These are phyloP conservation scores for Sambucus nigra DNA, from an alignment of 129 eudicot species.

Conservation along the genomic window DNA sequence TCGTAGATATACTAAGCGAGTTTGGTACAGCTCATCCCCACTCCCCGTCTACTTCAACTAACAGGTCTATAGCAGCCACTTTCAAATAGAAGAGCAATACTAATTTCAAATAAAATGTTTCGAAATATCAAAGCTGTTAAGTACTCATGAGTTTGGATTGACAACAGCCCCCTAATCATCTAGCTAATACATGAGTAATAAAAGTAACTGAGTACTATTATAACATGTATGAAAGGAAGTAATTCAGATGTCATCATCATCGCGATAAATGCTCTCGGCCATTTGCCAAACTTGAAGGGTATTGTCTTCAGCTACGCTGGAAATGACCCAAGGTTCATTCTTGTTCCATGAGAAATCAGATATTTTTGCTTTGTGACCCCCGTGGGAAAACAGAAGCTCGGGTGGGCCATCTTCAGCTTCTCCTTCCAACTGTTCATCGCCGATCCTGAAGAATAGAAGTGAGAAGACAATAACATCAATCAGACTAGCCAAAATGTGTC, in stretches of 20 bases:
- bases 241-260: slow-evolving; percentile 43
- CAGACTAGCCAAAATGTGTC: background rate
- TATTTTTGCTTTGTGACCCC: slow-evolving; percentile 92
- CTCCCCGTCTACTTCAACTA: no score
- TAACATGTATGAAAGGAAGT: background rate
- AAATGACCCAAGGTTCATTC: slow-evolving; percentile 80
- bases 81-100: no score
- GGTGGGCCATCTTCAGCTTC: slow-evolving; percentile 99
- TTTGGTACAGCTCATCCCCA: no score
- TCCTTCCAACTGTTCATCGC: slow-evolving; percentile 96
- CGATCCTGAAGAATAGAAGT: slow-evolving; percentile 65
- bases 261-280: slow-evolving; percentile 76
- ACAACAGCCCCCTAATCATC: no score
- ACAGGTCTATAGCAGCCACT: no score
- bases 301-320: slow-evolving; percentile 86
- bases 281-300: slow-evolving; percentile 80
- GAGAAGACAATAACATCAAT: background rate
- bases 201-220: no score
- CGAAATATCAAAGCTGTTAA: no score
- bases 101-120: no score
- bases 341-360: slow-evolving; percentile 99
- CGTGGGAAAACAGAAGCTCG: slow-evolving; percentile 92
- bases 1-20: no score
- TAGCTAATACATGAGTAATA: no score
- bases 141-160: no score